Conservation (phyloP, 345 rosid species). For the Eucalyptus virginea region DNA sequence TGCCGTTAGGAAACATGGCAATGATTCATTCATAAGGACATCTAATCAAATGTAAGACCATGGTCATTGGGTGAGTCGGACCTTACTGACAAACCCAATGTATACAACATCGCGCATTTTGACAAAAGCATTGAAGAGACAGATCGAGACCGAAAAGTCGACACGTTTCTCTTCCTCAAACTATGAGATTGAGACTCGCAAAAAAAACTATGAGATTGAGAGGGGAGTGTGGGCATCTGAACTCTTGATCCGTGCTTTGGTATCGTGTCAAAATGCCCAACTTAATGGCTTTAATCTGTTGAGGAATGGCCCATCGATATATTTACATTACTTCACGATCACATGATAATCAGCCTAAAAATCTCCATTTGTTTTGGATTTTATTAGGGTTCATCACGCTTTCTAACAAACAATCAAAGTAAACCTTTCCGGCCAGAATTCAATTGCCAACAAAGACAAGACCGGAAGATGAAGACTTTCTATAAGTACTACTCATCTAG, state of each 20-base stretch:
- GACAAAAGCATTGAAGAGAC: neutral
- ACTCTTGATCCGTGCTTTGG: neutral
- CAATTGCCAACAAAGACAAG: neutral
- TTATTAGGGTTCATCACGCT: neutral
- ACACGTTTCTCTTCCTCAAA: neutral
- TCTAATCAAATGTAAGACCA: neutral
- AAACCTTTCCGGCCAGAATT: neutral
- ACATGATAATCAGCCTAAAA: neutral
- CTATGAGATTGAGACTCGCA: neutral
- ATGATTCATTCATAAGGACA: neutral
- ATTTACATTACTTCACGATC: neutral
- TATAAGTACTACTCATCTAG: neutral
- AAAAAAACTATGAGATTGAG: neutral
- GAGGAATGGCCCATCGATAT: neutral
- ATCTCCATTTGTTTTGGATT: neutral
- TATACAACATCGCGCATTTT: neutral
- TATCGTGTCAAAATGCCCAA: neutral
- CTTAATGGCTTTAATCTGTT: neutral
- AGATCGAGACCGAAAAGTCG: neutral
- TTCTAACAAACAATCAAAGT: neutral
- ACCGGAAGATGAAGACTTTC: neutral
- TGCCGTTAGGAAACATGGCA: neutral
- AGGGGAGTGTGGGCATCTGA: neutral
- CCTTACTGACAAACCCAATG: no score
- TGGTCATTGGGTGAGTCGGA: neutral